phyloP scores from a whole-genome alignment of 2,329 filamentous ascomycete genomes.

The Diaporthe longicolla region DNA sequence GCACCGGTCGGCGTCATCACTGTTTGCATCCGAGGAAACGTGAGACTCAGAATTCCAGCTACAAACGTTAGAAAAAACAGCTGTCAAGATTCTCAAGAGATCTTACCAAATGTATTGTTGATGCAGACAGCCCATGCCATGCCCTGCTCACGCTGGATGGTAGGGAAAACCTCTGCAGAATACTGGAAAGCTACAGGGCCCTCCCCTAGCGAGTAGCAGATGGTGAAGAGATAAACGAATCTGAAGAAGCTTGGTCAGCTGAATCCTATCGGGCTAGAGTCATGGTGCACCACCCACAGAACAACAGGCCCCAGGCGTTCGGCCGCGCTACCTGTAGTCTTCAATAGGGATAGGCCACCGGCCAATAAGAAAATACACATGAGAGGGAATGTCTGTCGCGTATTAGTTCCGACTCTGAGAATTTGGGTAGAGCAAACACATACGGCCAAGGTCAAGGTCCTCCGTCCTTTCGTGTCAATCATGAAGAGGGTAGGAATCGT shows the following conservation, averaged over 20 bases:
- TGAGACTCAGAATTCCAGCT: conserved; percentile 48
- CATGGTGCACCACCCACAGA: conserved; percentile 48
- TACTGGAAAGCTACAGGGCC: conserved; percentile 79
- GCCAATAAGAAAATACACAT: conserved; percentile 62
- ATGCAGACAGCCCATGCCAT: conserved; percentile 75
- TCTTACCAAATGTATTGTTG: conserved; percentile 57
- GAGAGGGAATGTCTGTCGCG: conserved; percentile 70
- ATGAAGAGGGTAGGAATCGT: conserved; percentile 51
- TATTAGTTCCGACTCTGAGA: conserved; percentile 3
- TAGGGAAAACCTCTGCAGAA: conserved; percentile 77
- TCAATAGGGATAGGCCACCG: conserved; percentile 68
- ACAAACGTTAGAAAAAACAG: conserved; percentile 17
- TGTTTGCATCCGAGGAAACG: conserved; percentile 48
- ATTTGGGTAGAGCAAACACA: neutral
- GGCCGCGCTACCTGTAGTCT: conserved; percentile 50
- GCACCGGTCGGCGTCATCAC: conserved; percentile 52
- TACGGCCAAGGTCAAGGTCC: conserved; percentile 47
- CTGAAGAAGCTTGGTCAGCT: conserved; percentile 3
- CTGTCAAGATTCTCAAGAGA: neutral
- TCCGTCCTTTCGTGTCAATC: conserved; percentile 50
- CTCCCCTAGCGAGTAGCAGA: conserved; percentile 76
- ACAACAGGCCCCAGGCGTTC: conserved; percentile 63
- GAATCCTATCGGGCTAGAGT: neutral
- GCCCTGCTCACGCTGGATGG: conserved; percentile 79
- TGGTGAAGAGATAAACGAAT: conserved; percentile 73